A percentile compares a stretch with the other conserved stretches of the same genome.
These are phyloP conservation scores for Phytophthora pinifolia DNA, from an alignment of 352 stramenopile genomes.

Conservation along the genomic window DNA sequence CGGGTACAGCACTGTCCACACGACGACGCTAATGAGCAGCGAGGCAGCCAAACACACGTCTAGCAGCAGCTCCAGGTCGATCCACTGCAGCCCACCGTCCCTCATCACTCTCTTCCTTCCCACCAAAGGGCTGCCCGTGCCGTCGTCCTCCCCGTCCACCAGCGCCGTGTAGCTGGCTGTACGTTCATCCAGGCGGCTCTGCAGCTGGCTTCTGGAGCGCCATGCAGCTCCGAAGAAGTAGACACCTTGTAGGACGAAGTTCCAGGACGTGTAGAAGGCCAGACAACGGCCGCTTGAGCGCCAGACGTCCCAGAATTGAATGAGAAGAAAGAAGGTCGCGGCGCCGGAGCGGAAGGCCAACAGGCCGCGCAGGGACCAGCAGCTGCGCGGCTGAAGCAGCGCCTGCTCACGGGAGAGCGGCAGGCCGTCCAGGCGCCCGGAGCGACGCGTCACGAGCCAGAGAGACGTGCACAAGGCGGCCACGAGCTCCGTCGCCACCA, in stretches of 20 bases:
- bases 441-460: slow-evolving; percentile 47
- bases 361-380: slow-evolving; percentile 45
- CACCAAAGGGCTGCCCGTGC: slow-evolving; percentile 16
- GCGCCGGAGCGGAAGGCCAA: slow-evolving; percentile 37
- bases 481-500: slow-evolving; percentile 53
- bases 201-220: slow-evolving; percentile 31
- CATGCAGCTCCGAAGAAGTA: slow-evolving; percentile 53
- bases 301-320: slow-evolving; percentile 65
- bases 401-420: slow-evolving; percentile 32
- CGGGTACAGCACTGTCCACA: slow-evolving; percentile 78
- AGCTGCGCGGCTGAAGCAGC: slow-evolving; percentile 45
- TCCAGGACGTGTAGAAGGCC: slow-evolving; percentile 87
- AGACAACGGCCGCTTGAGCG: slow-evolving; percentile 52
- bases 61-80: slow-evolving; percentile 61
- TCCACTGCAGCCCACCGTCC: slow-evolving; percentile 38
- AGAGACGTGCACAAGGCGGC: slow-evolving; percentile 41
- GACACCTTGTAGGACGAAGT: slow-evolving; percentile 69
- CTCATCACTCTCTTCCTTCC: slow-evolving; percentile 14
- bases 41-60: slow-evolving; percentile 69
- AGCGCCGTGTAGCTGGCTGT: slow-evolving; percentile 39
- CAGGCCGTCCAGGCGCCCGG: slow-evolving; percentile 33
- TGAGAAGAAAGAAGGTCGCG: slow-evolving; percentile 51
- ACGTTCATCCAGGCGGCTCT: slow-evolving; percentile 22
- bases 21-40: slow-evolving; percentile 67
- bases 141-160: slow-evolving; percentile 39